Evolutionary conservation across 1,284 basidiomycete species (phyloP).

Genomic region (Hemileia vastatrix): DNA sequence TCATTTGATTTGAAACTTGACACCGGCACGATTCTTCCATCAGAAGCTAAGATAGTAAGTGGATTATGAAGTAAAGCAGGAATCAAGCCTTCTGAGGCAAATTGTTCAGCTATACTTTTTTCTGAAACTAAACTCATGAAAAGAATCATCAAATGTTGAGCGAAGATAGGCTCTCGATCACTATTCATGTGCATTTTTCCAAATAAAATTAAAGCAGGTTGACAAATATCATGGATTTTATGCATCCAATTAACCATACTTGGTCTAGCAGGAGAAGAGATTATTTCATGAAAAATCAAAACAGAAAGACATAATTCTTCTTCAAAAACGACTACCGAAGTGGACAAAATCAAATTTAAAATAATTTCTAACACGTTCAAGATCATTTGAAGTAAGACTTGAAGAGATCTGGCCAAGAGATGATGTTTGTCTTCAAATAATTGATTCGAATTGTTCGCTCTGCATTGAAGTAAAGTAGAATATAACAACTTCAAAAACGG

Average conservation of each 20-base stretch:
- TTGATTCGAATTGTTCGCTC: too few relatives aligned
- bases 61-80: slow-evolving; percentile 17
- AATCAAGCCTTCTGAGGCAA: slow-evolving; percentile 21
- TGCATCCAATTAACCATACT: slow-evolving; percentile 19
- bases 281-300: slow-evolving; percentile 16
- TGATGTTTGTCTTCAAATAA: slow-evolving; percentile 7
- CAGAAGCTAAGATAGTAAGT: slow-evolving; percentile 15
- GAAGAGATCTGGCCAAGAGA: slow-evolving; percentile 13
- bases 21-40: slow-evolving; percentile 16
- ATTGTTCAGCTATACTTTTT: slow-evolving; percentile 17
- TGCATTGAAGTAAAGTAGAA: neutral
- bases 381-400: slow-evolving; percentile 17
- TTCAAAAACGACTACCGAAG: slow-evolving; percentile 12
- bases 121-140: slow-evolving; percentile 20
- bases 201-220: slow-evolving; percentile 21
- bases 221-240: slow-evolving; percentile 21
- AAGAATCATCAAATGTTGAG: slow-evolving; percentile 13
- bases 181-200: slow-evolving; percentile 3
- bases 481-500: slow-evolving; percentile 17
- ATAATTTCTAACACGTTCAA: slow-evolving; percentile 20
- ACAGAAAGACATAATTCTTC: slow-evolving; percentile 19
- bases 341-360: slow-evolving; percentile 3
- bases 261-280: slow-evolving; percentile 17
- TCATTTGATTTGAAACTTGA: slow-evolving; percentile 10
- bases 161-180: slow-evolving; percentile 20